phyloP scores from a whole-genome alignment of 805 yeast species.

The Suhomyces sp. region DNA sequence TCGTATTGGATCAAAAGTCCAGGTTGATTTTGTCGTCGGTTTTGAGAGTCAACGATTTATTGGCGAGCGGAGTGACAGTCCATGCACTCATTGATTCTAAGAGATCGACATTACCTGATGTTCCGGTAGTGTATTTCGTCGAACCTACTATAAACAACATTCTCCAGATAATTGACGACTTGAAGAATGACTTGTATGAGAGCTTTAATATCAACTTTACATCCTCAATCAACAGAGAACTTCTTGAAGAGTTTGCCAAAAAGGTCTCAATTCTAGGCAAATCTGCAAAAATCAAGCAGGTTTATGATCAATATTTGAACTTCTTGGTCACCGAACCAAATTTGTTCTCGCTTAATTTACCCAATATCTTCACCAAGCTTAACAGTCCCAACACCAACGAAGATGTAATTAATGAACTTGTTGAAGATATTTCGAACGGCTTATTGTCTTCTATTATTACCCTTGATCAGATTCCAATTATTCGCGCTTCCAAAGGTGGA shows the following conservation, averaged over 20 bases:
- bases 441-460: constrained; percentile 78
- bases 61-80: constrained; percentile 88
- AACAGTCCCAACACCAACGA: constrained; percentile 74
- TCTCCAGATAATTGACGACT: constrained; percentile 63
- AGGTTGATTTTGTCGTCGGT: constrained; percentile 87
- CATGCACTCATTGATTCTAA: constrained; percentile 71
- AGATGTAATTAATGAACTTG: constrained; percentile 63
- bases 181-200: constrained; percentile 72
- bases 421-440: constrained; percentile 74
- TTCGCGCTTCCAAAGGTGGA: constrained; percentile 87
- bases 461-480: constrained; percentile 77
- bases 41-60: constrained; percentile 85
- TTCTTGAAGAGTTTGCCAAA: constrained; percentile 86
- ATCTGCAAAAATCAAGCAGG: constrained; percentile 74
- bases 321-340: constrained; percentile 92
- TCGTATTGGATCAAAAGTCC: constrained; percentile 76
- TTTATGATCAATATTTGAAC: constrained; percentile 90
- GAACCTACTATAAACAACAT: constrained; percentile 83
- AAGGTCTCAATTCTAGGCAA: constrained; percentile 72
- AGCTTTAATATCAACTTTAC: constrained; percentile 83
- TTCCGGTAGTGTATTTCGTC: constrained; percentile 89
- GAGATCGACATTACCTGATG: constrained; percentile 87
- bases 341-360: constrained; percentile 73
- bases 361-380: constrained; percentile 62
- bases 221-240: constrained; percentile 68